These are phyloP conservation scores for Bassia scoparia DNA, from an alignment of 148 eudicot genomes.

Conservation along the genomic window DNA sequence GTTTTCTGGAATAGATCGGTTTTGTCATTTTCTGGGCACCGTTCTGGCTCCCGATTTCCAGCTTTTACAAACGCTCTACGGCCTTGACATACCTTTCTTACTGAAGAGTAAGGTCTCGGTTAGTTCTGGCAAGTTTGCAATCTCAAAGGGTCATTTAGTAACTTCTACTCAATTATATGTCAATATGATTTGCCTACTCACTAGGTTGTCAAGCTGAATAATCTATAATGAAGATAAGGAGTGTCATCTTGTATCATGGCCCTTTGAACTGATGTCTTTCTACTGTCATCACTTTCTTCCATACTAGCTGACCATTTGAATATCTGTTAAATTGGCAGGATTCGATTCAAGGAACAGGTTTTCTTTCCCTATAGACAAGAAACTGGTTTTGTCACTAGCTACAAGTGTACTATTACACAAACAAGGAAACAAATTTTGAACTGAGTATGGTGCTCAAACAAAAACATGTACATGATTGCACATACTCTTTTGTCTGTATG, in stretches of 20 bases:
- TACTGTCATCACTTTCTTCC: not conserved
- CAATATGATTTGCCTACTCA: no score
- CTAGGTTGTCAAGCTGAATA: no score
- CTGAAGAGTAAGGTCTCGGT: conserved; percentile 32
- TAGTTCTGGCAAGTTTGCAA: no score
- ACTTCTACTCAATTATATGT: no score
- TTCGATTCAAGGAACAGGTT: no score
- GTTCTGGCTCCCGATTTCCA: conserved; percentile 71
- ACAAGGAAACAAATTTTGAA: no score
- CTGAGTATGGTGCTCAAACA: not conserved
- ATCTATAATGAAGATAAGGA: no score
- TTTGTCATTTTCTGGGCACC: conserved; percentile 88
- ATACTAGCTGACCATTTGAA: no score
- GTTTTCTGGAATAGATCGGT: conserved; percentile 64
- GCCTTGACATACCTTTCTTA: conserved; percentile 83
- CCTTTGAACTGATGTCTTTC: not conserved
- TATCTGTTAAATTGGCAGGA: not conserved
- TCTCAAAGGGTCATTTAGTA: no score
- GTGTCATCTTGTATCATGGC: not conserved
- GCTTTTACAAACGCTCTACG: conserved; percentile 71
- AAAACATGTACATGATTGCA: not conserved
- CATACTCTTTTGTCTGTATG: conserved; percentile 79
- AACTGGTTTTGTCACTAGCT: not conserved
- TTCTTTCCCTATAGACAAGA: not conserved
- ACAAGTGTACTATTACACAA: not conserved